These are phyloP conservation scores for Xylaria sp. DNA, from an alignment of 2,329 filamentous ascomycete species.

Conservation along the genomic window DNA sequence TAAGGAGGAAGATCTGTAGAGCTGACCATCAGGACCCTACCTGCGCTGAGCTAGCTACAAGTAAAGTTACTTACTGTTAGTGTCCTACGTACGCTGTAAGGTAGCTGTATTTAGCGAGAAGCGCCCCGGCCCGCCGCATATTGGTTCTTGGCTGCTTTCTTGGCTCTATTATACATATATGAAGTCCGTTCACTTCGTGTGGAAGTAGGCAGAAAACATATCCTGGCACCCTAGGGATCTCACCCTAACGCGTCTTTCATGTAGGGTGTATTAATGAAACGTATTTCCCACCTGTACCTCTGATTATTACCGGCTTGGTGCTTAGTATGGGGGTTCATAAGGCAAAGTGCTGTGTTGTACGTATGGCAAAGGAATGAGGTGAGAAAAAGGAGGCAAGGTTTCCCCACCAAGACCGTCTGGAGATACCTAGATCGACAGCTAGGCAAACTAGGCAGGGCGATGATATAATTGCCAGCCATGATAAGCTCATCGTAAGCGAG, in stretches of 20 bases:
- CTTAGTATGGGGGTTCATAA: neutral
- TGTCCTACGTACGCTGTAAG: neutral
- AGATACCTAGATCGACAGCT: slow-evolving; percentile 29
- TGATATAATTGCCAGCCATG: neutral
- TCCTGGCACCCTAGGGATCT: neutral
- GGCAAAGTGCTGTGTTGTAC: neutral
- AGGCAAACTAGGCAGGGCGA: slow-evolving; percentile 7
- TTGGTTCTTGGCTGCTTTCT: slow-evolving; percentile 24
- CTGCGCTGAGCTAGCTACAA: neutral
- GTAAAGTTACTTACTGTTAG: neutral
- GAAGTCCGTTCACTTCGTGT: neutral
- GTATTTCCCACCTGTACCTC: neutral
- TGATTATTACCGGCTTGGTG: slow-evolving; percentile 15
- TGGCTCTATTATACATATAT: slow-evolving; percentile 9
- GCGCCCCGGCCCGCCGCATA: slow-evolving; percentile 28
- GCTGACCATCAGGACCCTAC: slow-evolving; percentile 5
- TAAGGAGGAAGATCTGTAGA: slow-evolving; percentile 2
- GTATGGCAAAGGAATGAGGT: slow-evolving; percentile 11
- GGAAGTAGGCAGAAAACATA: neutral
- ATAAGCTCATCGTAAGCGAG: neutral
- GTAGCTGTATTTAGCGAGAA: slow-evolving; percentile 2
- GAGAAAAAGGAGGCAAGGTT: slow-evolving; percentile 4
- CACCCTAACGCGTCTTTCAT: neutral
- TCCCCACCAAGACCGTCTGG: neutral
- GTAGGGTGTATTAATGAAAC: neutral